Evolutionary conservation across 2,329 filamentous ascomycete species (phyloP).

Genomic region (Ambrosiella xylebori): DNA sequence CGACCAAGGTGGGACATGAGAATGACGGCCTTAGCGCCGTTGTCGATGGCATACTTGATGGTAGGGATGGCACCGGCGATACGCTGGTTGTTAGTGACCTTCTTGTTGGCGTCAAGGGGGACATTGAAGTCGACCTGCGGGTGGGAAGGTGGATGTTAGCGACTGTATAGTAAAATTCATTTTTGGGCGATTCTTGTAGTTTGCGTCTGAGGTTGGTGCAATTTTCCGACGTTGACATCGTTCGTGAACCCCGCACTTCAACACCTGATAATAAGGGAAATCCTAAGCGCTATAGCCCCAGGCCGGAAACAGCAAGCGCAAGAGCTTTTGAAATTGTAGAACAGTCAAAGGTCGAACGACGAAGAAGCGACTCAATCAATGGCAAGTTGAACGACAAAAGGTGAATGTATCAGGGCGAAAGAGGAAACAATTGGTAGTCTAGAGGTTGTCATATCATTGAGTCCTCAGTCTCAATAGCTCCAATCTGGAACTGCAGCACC

Average conservation of each 20-base stretch:
- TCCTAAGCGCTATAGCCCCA: background rate
- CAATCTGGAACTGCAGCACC: background rate
- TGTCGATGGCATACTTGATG: constrained; percentile 82
- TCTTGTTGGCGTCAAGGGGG: constrained; percentile 79
- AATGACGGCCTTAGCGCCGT: constrained; percentile 81
- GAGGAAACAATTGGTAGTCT: too few relatives aligned
- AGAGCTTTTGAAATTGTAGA: background rate
- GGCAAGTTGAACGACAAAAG: too few relatives aligned
- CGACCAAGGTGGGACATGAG: constrained; percentile 98
- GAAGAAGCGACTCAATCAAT: too few relatives aligned
- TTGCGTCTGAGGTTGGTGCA: background rate
- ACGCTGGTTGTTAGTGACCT: constrained; percentile 95
- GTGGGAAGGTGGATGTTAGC: background rate
- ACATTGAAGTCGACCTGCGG: constrained; percentile 97
- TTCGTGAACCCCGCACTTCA: background rate
- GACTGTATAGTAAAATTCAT: background rate
- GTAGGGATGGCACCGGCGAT: constrained; percentile 91
- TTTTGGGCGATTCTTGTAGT: background rate
- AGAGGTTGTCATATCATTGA: too few relatives aligned
- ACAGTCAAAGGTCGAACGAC: too few relatives aligned
- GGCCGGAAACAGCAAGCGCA: constrained; percentile 1
- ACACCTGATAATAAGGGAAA: background rate
- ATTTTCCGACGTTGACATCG: background rate
- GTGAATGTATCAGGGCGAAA: too few relatives aligned
- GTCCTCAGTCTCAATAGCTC: too few relatives aligned